A percentile compares a stretch with the other conserved stretches of the same genome.
Evolutionary conservation across 2,329 filamentous ascomycete genomes (phyloP).

Genomic region (Xylaria sp.): DNA sequence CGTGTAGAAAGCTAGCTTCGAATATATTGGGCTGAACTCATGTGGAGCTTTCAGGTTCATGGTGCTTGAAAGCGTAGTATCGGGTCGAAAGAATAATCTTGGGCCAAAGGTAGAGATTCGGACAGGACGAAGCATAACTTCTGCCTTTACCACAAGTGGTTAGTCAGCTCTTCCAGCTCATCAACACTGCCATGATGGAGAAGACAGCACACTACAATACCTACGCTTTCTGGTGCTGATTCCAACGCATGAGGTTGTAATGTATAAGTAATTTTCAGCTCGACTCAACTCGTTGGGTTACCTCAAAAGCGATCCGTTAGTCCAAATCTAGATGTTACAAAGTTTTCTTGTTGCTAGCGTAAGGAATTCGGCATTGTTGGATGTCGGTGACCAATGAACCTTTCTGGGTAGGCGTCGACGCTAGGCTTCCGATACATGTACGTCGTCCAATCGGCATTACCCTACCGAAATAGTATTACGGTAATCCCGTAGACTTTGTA

Average conservation of each 20-base stretch:
- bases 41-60: neutral
- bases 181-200: neutral
- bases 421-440: neutral
- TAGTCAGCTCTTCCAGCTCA: neutral
- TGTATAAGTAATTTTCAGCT: constrained; percentile 12
- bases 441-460: neutral
- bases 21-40: constrained; percentile 4
- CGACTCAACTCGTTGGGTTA: neutral
- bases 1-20: neutral
- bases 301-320: constrained; percentile 11
- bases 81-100: neutral
- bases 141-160: neutral
- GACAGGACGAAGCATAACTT: neutral
- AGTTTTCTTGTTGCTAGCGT: neutral
- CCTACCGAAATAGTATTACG: neutral
- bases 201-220: neutral
- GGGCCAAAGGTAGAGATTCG: neutral
- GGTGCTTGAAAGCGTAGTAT: neutral
- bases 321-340: neutral
- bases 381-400: neutral
- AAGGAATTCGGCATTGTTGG: neutral
- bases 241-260: neutral
- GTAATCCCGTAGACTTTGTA: neutral
- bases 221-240: neutral
- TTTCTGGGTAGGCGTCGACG: neutral